A percentile compares a stretch with the other conserved stretches of the same genome.
These are phyloP conservation scores for Lathyrus aphaca DNA, from an alignment of 306 rosid species.

Conservation along the genomic window DNA sequence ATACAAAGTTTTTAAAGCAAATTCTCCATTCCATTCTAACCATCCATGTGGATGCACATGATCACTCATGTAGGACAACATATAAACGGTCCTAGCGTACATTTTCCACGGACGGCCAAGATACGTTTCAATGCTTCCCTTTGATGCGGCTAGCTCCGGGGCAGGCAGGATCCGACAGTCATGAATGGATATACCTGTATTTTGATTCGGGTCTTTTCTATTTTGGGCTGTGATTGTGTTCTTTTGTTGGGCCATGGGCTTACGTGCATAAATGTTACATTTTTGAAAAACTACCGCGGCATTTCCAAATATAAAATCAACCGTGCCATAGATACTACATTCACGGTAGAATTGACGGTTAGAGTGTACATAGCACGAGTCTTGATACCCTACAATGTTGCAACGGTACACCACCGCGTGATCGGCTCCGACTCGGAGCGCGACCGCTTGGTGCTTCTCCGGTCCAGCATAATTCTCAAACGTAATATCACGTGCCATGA, in stretches of 20 bases:
- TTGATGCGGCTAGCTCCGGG: slow-evolving; percentile 55
- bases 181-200: slow-evolving; percentile 93
- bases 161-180: slow-evolving; percentile 65
- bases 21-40: slow-evolving; percentile 74
- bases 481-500: slow-evolving; percentile 81
- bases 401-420: slow-evolving; percentile 80
- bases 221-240: slow-evolving; percentile 91
- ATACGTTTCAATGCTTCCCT: slow-evolving; percentile 59
- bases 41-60: slow-evolving; percentile 78
- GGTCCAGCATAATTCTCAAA: slow-evolving; percentile 88
- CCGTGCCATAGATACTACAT: slow-evolving; percentile 71
- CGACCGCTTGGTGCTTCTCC: slow-evolving; percentile 81
- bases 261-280: slow-evolving; percentile 73
- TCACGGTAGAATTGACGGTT: slow-evolving; percentile 88
- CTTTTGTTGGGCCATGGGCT: slow-evolving; percentile 76
- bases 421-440: slow-evolving; percentile 87
- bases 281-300: slow-evolving; percentile 87
- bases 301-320: slow-evolving; percentile 88
- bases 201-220: slow-evolving; percentile 89
- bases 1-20: slow-evolving; percentile 72
- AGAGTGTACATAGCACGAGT: slow-evolving; percentile 82
- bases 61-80: slow-evolving; percentile 66
- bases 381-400: slow-evolving; percentile 69
- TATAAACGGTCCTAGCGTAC: slow-evolving; percentile 71
- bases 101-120: slow-evolving; percentile 94